Evolutionary conservation across 1,139 yeast genomes (phyloP).

Genomic region (Zhuliangozyma blackwelliae): DNA sequence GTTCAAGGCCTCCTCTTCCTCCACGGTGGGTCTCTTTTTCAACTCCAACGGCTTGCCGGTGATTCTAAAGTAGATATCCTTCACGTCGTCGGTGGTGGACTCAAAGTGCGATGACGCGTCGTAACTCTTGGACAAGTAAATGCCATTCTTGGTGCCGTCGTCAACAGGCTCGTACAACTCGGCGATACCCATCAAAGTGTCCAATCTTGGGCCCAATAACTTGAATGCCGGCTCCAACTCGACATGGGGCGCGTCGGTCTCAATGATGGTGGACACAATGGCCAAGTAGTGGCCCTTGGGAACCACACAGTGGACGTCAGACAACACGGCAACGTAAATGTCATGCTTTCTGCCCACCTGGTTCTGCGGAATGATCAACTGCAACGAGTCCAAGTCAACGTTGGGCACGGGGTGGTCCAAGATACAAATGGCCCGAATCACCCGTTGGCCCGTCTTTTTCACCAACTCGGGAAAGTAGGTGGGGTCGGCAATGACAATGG

Average conservation of each 20-base stretch:
- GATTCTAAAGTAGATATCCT: slow-evolving; percentile 86
- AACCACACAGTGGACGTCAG: slow-evolving; percentile 87
- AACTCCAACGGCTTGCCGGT: slow-evolving; percentile 89
- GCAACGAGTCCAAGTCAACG: slow-evolving; percentile 87
- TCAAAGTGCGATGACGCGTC: slow-evolving; percentile 97
- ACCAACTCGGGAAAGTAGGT: slow-evolving; percentile 95
- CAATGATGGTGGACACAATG: slow-evolving; percentile 90
- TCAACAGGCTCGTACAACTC: slow-evolving; percentile 84
- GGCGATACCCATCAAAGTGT: slow-evolving; percentile 93
- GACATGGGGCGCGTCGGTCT: slow-evolving; percentile 87
- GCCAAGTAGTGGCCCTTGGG: slow-evolving; percentile 90
- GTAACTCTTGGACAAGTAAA: slow-evolving; percentile 82
- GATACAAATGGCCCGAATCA: slow-evolving; percentile 92
- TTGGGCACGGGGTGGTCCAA: slow-evolving; percentile 86
- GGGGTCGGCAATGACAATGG: slow-evolving; percentile 95
- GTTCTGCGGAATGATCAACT: slow-evolving; percentile 93
- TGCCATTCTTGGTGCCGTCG: slow-evolving; percentile 77
- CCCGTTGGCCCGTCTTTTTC: slow-evolving; percentile 76
- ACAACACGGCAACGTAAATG: slow-evolving; percentile 87
- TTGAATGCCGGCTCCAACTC: slow-evolving; percentile 95
- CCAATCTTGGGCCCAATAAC: slow-evolving; percentile 71
- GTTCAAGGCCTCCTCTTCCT: slow-evolving; percentile 49
- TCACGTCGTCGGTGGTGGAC: slow-evolving; percentile 93
- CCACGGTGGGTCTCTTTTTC: slow-evolving; percentile 65
- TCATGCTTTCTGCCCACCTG: slow-evolving; percentile 93